Evolutionary conservation across 176 grass and related monocot genomes (phyloP).

Genomic region (Olyra latifolia): DNA sequence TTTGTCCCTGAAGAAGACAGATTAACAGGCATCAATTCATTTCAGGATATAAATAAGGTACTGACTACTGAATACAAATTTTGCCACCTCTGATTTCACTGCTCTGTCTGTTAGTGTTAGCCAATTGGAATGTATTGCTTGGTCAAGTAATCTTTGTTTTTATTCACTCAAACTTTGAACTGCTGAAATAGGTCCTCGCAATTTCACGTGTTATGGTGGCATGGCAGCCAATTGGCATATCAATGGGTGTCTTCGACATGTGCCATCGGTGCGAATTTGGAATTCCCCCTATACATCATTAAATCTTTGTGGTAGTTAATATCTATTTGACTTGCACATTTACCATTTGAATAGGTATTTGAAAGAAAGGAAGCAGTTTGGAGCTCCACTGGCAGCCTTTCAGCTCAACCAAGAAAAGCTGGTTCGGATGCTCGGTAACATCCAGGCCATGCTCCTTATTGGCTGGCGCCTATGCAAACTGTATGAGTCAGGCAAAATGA

Average conservation of each 20-base stretch:
- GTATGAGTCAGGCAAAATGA: constrained; percentile 96
- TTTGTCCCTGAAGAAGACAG: constrained; percentile 91
- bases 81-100: not conserved
- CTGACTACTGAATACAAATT: constrained; percentile 29
- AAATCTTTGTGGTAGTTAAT: not conserved
- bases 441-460: constrained; percentile 93
- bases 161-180: constrained; percentile 1
- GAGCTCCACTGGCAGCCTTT: constrained; percentile 87
- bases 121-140: constrained; percentile 2
- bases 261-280: constrained; percentile 58
- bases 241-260: constrained; percentile 90
- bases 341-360: constrained; percentile 63
- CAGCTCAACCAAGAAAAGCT: constrained; percentile 99
- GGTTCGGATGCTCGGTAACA: constrained; percentile 90
- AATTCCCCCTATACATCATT: constrained; percentile 16
- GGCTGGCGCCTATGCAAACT: constrained; percentile 93
- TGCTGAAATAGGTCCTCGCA: constrained; percentile 63
- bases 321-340: not conserved
- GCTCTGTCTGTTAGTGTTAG: not conserved
- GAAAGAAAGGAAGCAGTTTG: constrained; percentile 92
- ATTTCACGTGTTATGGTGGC: constrained; percentile 83
- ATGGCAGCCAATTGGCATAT: constrained; percentile 94
- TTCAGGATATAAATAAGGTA: constrained; percentile 91
- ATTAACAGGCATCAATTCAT: constrained; percentile 70
- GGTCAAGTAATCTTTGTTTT: not conserved